Conservation (phyloP, 129 eudicot species). For the Tagetes erecta region DNA sequence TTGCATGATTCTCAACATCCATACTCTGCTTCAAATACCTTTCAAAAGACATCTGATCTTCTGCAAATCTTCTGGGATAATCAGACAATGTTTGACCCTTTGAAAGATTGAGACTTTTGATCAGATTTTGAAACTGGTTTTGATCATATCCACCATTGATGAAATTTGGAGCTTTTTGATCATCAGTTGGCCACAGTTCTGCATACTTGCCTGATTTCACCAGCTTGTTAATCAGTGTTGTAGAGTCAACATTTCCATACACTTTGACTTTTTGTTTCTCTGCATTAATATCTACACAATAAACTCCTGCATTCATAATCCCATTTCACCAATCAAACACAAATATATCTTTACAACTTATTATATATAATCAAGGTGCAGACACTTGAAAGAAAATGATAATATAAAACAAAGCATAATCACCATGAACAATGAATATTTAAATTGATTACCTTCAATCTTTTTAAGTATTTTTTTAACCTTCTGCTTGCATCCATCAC, state of each 20-base stretch:
- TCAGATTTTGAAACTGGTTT: slow-evolving; percentile 29
- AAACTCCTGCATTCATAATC: slow-evolving; percentile 58
- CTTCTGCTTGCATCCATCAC: slow-evolving; percentile 64
- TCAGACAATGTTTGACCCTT: slow-evolving; percentile 30
- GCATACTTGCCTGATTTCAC: slow-evolving; percentile 75
- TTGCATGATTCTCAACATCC: slow-evolving; percentile 33
- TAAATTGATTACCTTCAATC: slow-evolving; percentile 52
- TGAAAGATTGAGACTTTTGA: slow-evolving; percentile 28
- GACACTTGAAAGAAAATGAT: neutral
- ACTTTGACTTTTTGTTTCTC: slow-evolving; percentile 66
- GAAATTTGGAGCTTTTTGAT: slow-evolving; percentile 21
- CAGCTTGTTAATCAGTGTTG: slow-evolving; percentile 56
- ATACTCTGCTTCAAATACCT: slow-evolving; percentile 38
- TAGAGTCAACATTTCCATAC: slow-evolving; percentile 61
- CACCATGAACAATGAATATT: too few species aligned
- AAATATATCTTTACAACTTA: neutral
- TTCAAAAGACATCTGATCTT: slow-evolving; percentile 34
- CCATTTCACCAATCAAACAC: slow-evolving; percentile 9
- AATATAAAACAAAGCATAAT: neutral
- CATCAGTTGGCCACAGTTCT: slow-evolving; percentile 48
- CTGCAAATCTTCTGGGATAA: slow-evolving; percentile 25
- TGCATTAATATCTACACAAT: slow-evolving; percentile 52
- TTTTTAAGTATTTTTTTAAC: slow-evolving; percentile 67
- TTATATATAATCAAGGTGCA: neutral
- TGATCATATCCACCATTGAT: slow-evolving; percentile 33